These are phyloP conservation scores for Pythium chondricola DNA, from an alignment of 352 stramenopile species.

Conservation along the genomic window DNA sequence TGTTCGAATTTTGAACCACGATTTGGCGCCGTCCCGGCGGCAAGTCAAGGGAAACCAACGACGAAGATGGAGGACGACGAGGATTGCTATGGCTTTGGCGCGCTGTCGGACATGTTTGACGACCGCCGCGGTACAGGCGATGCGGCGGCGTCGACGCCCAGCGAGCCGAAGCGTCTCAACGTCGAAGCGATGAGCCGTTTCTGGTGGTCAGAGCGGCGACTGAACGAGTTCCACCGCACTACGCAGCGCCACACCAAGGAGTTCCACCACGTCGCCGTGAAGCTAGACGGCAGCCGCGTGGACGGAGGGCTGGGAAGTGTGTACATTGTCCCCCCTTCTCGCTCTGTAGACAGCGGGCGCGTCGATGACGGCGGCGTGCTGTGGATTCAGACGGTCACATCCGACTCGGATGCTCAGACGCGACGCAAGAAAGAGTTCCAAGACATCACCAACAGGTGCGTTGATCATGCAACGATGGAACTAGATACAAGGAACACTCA, in stretches of 20 bases:
- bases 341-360: conserved; percentile 2
- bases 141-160: neutral
- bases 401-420: conserved; percentile 48
- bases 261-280: conserved; percentile 45
- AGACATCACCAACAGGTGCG: conserved; percentile 41
- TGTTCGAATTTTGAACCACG: conserved; percentile 24
- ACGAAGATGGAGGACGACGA: conserved; percentile 47
- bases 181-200: conserved; percentile 30
- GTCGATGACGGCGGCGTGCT: conserved; percentile 28
- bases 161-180: conserved; percentile 26
- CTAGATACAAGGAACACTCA: neutral
- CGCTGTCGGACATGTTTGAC: conserved; percentile 58
- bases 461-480: no score
- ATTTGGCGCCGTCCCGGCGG: conserved; percentile 13
- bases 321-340: conserved; percentile 16
- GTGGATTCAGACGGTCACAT: conserved; percentile 43
- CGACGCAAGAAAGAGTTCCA: conserved; percentile 47
- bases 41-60: conserved; percentile 9
- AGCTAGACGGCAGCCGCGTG: conserved; percentile 42
- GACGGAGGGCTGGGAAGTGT: conserved; percentile 40
- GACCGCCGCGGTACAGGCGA: neutral
- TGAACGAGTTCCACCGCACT: conserved; percentile 26
- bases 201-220: conserved; percentile 39
- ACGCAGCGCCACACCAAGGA: conserved; percentile 25
- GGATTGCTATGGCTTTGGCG: conserved; percentile 64